Evolutionary conservation across 1,284 basidiomycete genomes (phyloP).

Genomic region (Volvariella surrecta): DNA sequence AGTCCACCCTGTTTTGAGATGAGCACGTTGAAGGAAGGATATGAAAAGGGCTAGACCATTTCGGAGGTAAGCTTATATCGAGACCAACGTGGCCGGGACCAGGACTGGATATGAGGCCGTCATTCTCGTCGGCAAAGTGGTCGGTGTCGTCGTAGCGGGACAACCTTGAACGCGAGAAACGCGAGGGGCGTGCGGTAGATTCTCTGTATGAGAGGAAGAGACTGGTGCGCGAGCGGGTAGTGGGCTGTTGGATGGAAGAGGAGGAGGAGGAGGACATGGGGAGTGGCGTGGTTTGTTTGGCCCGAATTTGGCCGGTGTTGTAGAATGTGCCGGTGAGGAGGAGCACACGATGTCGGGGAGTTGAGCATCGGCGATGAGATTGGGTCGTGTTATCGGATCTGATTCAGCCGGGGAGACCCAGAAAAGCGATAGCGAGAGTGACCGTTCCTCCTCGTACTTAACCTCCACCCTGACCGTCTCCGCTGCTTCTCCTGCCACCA

Average conservation of each 20-base stretch:
- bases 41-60: slow-evolving; percentile 39
- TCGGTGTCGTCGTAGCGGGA: slow-evolving; percentile 32
- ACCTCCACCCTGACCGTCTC: slow-evolving; percentile 13
- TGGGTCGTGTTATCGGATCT: slow-evolving; percentile 1
- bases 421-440: too few relatives aligned
- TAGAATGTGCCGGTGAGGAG: too few relatives aligned
- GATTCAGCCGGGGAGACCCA: background rate
- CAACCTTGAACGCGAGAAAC: slow-evolving; percentile 28
- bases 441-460: slow-evolving; percentile 2
- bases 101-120: slow-evolving; percentile 49
- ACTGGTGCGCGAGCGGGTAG: slow-evolving; percentile 84
- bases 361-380: background rate
- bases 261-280: slow-evolving; percentile 8
- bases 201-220: slow-evolving; percentile 95
- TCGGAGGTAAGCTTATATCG: slow-evolving; percentile 61
- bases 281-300: slow-evolving; percentile 17
- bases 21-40: slow-evolving; percentile 13
- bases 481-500: slow-evolving; percentile 13
- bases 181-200: slow-evolving; percentile 53
- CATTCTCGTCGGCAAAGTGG: slow-evolving; percentile 53
- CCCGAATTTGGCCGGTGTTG: slow-evolving; percentile 6
- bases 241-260: slow-evolving; percentile 20
- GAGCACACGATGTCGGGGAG: slow-evolving; percentile 3
- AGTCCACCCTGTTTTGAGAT: slow-evolving; percentile 68
- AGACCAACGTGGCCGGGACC: slow-evolving; percentile 36